Base-by-base conservation (phyloP, 371 early-diverging fungal genomes). In the Mortierella sp. region DNA sequence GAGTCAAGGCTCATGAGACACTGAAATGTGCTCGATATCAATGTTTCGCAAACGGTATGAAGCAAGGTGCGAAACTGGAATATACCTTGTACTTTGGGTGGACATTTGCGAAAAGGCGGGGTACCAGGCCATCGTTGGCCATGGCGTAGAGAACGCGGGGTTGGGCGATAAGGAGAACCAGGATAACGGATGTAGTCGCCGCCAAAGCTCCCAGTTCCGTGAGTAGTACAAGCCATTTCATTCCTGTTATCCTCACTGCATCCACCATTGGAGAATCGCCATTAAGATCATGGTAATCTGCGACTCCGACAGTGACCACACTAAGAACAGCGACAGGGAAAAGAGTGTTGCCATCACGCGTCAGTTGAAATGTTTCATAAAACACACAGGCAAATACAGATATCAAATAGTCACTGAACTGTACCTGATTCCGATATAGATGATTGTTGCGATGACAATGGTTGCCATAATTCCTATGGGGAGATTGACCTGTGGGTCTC, bases 381-480 rank as follows among this genome's bases (percentile, higher is more conserved):
- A 6, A 21, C 41, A 51, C 21, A 16, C 5, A 51, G 24, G 38
- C 21, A 63, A 41, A 68, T 4, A n/a, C 24, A 51, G 51, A 51
- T 6, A 5, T 51, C 38, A 24, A 24, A 41, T 8, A 24, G 24
- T 41, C 41, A 38, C 24, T 38, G 63, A 16, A 18, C 18, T 35
- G 21, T 82, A 88, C 88, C 88, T 88, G n/a, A 93, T 91, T n/a
- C 90, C 93, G 44, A 98, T 91, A 80, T 98, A 98, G 10, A 97
- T 89, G 3, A 90, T 87, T 2, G 97, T 96, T 76, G 95, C 93
- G 68, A 97, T 92, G 11, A 87, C 60, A 72, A 97, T 90, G n/a
- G 96, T 95, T 3, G 91, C 91, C 77, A 96, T 90, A 81, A 98
- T 97, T 51, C 97, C 98, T 75, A 97, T 95, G 21, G 98, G 98